These are phyloP conservation scores for Bondarzewia mesenterica DNA, from an alignment of 1,284 basidiomycete species.

Conservation along the genomic window DNA sequence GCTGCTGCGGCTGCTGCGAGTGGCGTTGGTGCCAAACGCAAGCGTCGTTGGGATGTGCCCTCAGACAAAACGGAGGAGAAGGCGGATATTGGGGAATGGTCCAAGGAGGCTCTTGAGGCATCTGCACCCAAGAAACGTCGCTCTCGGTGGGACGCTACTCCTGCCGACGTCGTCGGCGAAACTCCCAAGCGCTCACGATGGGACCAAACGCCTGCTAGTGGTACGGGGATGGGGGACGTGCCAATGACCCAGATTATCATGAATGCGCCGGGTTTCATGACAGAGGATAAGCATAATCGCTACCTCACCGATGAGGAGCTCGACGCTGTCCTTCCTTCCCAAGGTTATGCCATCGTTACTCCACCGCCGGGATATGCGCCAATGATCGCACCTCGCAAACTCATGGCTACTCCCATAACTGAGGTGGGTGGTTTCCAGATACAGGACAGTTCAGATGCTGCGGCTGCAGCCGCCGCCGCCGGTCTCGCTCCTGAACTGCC, in stretches of 20 bases:
- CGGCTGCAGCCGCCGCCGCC: conserved; percentile 78
- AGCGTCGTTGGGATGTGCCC: conserved; percentile 82
- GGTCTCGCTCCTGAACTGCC: conserved; percentile 91
- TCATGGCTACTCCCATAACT: conserved; percentile 66
- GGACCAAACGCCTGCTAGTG: conserved; percentile 80
- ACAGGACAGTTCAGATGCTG: conserved; percentile 88
- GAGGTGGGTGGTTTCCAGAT: conserved; percentile 90
- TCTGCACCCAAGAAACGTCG: conserved; percentile 83
- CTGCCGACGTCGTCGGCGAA: conserved; percentile 56
- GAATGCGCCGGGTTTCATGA: conserved; percentile 76
- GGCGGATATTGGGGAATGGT: conserved; percentile 55
- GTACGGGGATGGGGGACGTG: conserved; percentile 31
- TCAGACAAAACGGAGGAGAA: conserved; percentile 57
- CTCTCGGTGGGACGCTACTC: conserved; percentile 91
- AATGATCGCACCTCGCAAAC: conserved; percentile 70
- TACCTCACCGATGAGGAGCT: conserved; percentile 96
- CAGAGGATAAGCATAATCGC: conserved; percentile 91
- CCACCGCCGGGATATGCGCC: conserved; percentile 94
- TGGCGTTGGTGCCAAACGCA: conserved; percentile 57
- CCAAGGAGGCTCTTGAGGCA: conserved; percentile 62
- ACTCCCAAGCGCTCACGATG: conserved; percentile 85
- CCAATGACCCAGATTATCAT: conserved; percentile 76
- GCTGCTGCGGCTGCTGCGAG: conserved; percentile 40
- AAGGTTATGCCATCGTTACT: conserved; percentile 87
- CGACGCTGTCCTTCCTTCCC: conserved; percentile 79